Evolutionary conservation across 2,329 filamentous ascomycete species (phyloP).

Genomic region (Talaromyces sp.): DNA sequence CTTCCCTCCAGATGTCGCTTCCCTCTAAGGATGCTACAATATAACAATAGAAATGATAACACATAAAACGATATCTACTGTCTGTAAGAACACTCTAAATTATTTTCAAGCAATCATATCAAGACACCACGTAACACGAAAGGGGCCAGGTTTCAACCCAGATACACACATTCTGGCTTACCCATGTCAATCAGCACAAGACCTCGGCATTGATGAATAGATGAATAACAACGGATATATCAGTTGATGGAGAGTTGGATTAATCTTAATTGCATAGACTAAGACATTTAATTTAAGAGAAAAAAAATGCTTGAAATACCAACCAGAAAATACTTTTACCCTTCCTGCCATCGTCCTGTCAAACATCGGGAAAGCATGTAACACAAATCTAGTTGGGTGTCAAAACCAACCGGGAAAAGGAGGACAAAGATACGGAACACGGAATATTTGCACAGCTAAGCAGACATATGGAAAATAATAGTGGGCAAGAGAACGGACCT

Average conservation of each 20-base stretch:
- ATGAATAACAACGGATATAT: background rate
- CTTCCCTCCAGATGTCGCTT: too few species aligned
- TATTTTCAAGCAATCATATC: too few species aligned
- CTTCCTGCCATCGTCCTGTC: background rate
- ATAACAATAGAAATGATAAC: background rate
- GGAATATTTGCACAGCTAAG: constrained; percentile 37
- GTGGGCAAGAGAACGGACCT: constrained; percentile 13
- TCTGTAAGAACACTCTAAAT: too few species aligned
- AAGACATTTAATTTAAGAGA: background rate
- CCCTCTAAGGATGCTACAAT: too few species aligned
- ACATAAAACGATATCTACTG: background rate
- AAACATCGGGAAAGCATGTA: background rate
- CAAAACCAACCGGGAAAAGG: constrained; percentile 20
- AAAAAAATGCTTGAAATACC: background rate
- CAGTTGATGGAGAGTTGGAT: background rate
- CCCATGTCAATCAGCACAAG: too few species aligned
- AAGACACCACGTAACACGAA: too few species aligned
- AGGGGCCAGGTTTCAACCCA: too few species aligned
- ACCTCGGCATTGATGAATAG: background rate
- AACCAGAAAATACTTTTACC: background rate
- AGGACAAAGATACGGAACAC: constrained; percentile 16
- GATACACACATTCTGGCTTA: too few species aligned
- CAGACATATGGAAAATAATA: constrained; percentile 18
- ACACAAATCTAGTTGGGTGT: background rate
- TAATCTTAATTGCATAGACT: background rate